phyloP scores from a whole-genome alignment of 2,329 filamentous ascomycete species.

The Pyrenochaeta sp. region DNA sequence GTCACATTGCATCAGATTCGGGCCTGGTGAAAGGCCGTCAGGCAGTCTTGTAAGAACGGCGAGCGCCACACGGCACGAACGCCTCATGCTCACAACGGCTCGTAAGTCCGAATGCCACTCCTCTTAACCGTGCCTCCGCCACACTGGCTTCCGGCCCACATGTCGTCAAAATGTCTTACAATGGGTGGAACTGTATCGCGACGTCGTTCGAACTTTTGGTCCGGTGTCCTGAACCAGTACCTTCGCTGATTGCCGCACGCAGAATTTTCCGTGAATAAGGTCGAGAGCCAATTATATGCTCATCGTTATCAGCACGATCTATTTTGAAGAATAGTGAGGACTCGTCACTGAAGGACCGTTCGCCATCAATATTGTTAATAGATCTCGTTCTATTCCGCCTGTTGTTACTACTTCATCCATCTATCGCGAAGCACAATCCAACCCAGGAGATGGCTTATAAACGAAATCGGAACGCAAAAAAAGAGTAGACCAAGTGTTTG shows the following conservation, averaged over 20 bases:
- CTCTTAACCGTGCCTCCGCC: slow-evolving; percentile 27
- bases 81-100: slow-evolving; percentile 24
- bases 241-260: slow-evolving; percentile 9
- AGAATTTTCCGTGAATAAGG: background rate
- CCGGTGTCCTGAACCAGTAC: slow-evolving; percentile 6
- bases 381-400: background rate
- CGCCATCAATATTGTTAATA: background rate
- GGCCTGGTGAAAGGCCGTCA: slow-evolving; percentile 22
- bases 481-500: background rate
- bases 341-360: background rate
- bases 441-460: background rate
- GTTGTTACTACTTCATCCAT: background rate
- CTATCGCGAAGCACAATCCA: background rate
- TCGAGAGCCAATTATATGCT: background rate
- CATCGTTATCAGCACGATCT: background rate
- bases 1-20: slow-evolving; percentile 30
- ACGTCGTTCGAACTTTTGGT: slow-evolving; percentile 1
- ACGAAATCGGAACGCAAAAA: background rate
- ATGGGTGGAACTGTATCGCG: slow-evolving; percentile 4
- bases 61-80: slow-evolving; percentile 32
- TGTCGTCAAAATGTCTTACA: slow-evolving; percentile 4
- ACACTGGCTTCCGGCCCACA: slow-evolving; percentile 13
- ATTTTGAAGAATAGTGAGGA: background rate
- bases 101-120: slow-evolving; percentile 7
- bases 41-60: slow-evolving; percentile 27